These are phyloP conservation scores for Cryphonectria naterciae DNA, from an alignment of 2,329 filamentous ascomycete species.

Conservation along the genomic window DNA sequence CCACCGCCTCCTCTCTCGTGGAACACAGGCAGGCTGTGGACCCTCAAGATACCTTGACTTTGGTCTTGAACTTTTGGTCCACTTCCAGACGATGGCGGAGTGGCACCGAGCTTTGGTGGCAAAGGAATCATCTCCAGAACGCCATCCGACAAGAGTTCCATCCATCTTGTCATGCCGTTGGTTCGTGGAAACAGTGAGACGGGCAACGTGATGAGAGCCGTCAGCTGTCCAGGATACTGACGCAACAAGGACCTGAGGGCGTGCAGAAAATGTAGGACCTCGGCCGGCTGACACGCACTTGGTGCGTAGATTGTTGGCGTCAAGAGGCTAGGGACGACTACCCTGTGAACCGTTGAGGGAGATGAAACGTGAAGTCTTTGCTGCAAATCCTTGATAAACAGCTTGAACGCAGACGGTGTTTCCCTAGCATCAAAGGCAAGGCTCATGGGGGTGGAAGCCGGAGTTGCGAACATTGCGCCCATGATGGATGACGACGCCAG, in stretches of 20 bases:
- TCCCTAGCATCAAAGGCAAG: conserved; percentile 32
- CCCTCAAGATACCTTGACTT: conserved; percentile 82
- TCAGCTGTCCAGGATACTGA: conserved; percentile 65
- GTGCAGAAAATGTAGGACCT: conserved; percentile 82
- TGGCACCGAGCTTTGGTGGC: conserved; percentile 56
- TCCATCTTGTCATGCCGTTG: conserved; percentile 79
- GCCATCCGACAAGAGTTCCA: conserved; percentile 82
- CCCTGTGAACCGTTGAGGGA: conserved; percentile 70
- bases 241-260: conserved; percentile 75
- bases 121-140: conserved; percentile 83
- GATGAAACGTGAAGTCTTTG: conserved; percentile 60
- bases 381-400: conserved; percentile 64
- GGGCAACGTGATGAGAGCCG: conserved; percentile 76
- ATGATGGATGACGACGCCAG: conserved; percentile 55
- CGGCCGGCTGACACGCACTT: conserved; percentile 68
- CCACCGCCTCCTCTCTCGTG: conserved; percentile 88
- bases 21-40: conserved; percentile 81
- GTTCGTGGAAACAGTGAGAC: conserved; percentile 77
- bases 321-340: conserved; percentile 83
- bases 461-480: conserved; percentile 55
- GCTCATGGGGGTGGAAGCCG: conserved; percentile 50
- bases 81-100: conserved; percentile 16
- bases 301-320: conserved; percentile 84
- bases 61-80: conserved; percentile 62
- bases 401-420: conserved; percentile 59